phyloP scores from a whole-genome alignment of 139 green algal species.

The Chlorella sorokiniana region DNA sequence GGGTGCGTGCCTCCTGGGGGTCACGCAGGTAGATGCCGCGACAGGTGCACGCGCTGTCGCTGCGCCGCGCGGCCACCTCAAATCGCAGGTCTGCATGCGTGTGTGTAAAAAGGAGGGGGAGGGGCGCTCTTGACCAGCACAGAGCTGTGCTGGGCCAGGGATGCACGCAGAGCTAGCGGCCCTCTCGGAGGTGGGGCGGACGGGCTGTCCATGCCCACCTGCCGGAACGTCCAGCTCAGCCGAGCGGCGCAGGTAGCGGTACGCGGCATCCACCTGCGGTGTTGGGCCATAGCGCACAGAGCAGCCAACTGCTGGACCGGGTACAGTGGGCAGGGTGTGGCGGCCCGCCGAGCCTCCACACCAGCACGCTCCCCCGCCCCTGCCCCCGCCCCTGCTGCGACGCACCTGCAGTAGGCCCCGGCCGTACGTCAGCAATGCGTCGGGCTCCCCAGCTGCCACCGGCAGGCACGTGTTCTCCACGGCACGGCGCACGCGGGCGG shows the following conservation, averaged over 20 bases:
- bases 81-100: conserved; percentile 53
- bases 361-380: neutral
- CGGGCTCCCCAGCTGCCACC: conserved; percentile 44
- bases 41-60: conserved; percentile 38
- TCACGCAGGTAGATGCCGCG: conserved; percentile 86
- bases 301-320: neutral
- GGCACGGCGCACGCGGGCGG: conserved; percentile 52
- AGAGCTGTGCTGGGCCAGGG: neutral
- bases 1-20: conserved; percentile 55
- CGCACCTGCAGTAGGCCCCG: conserved; percentile 83
- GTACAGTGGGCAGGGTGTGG: neutral
- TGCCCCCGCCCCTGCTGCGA: neutral
- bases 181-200: no score
- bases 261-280: conserved; percentile 77
- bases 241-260: conserved; percentile 70
- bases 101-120: conserved; percentile 10
- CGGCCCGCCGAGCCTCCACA: neutral
- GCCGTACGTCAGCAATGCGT: conserved; percentile 79
- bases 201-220: no score
- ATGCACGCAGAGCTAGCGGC: no score
- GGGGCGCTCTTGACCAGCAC: neutral
- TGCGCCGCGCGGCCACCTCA: conserved; percentile 50
- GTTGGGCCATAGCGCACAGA: neutral
- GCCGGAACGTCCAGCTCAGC: conserved; percentile 45
- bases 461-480: conserved; percentile 77